These are phyloP conservation scores for Boletus fagicola DNA, from an alignment of 768 basidiomycete species.

Conservation along the genomic window DNA sequence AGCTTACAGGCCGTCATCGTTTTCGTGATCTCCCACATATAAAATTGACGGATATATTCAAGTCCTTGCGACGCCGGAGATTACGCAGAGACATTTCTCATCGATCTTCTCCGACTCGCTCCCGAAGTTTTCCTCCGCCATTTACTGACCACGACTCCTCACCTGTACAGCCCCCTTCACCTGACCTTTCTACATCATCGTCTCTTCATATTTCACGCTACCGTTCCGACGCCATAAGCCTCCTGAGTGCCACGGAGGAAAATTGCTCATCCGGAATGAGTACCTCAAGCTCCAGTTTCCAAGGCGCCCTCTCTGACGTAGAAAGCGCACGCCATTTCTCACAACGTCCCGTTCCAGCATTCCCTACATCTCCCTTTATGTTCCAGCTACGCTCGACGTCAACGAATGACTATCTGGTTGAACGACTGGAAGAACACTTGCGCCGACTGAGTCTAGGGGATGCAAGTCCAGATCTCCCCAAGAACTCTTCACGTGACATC, in stretches of 20 bases:
- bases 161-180: not conserved
- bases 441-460: slow-evolving; percentile 20
- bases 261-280: slow-evolving; percentile 17
- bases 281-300: not conserved
- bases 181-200: not conserved
- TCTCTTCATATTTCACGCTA: not conserved
- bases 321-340: not conserved
- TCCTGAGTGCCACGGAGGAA: slow-evolving; percentile 10
- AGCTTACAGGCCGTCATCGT: slow-evolving; percentile 6
- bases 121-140: slow-evolving; percentile 2
- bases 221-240: slow-evolving; percentile 5
- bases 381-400: slow-evolving; percentile 25
- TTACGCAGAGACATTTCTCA: slow-evolving; percentile 6
- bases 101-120: slow-evolving; percentile 2
- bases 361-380: slow-evolving; percentile 18
- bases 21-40: slow-evolving; percentile 19
- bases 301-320: not conserved
- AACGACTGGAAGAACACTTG: slow-evolving; percentile 19
- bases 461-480: slow-evolving; percentile 2
- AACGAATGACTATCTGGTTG: slow-evolving; percentile 19
- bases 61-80: slow-evolving; percentile 18
- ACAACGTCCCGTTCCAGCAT: not conserved
- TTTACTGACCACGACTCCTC: slow-evolving; percentile 8
- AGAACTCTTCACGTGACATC: not conserved
- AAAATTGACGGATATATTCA: slow-evolving; percentile 23